A percentile compares a stretch with the other conserved stretches of the same genome.
phyloP scores from a whole-genome alignment of 2,329 filamentous ascomycete species.

The Macroventuria anomochaeta region DNA sequence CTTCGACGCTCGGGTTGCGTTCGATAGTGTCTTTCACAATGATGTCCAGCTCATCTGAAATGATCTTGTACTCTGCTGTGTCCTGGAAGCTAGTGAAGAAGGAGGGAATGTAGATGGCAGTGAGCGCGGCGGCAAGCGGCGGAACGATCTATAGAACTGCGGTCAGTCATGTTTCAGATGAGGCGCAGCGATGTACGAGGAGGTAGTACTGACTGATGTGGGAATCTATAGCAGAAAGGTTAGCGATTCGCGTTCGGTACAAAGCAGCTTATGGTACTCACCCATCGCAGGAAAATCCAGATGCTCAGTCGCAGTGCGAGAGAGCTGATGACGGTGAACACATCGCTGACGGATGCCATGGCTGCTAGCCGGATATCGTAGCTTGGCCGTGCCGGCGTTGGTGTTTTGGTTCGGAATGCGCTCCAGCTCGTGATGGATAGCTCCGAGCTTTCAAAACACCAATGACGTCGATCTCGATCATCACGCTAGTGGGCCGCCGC shows the following conservation, averaged over 20 bases:
- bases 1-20: constrained; percentile 40
- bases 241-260: constrained; percentile 3
- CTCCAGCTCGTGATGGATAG: background rate
- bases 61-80: constrained; percentile 63
- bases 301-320: constrained; percentile 58
- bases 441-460: constrained; percentile 3
- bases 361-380: constrained; percentile 18
- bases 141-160: constrained; percentile 45
- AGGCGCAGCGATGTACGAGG: background rate
- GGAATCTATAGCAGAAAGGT: constrained; percentile 33
- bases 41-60: constrained; percentile 65
- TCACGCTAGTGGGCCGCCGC: background rate
- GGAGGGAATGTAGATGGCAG: constrained; percentile 69
- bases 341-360: constrained; percentile 47
- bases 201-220: constrained; percentile 35
- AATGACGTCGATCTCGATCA: constrained; percentile 7
- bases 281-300: constrained; percentile 69
- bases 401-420: constrained; percentile 6
- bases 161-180: background rate
- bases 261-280: constrained; percentile 44
- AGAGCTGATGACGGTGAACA: constrained; percentile 53
- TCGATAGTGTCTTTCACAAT: constrained; percentile 51
- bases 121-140: constrained; percentile 63
- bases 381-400: constrained; percentile 16
- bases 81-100: constrained; percentile 66